Conservation (phyloP, 331 rosid genomes). For the Acacia pycnantha region DNA sequence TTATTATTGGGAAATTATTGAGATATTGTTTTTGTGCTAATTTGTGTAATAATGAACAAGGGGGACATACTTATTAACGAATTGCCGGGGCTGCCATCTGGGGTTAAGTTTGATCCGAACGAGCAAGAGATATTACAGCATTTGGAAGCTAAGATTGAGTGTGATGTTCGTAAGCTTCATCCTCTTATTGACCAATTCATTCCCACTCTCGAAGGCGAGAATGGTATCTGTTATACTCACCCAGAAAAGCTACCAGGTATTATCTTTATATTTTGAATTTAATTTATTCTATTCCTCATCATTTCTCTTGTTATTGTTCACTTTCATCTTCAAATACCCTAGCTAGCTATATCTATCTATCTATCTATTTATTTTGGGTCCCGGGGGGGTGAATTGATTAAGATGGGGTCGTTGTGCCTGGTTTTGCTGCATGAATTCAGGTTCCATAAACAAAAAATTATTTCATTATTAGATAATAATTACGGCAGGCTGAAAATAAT, state of each 20-base stretch:
- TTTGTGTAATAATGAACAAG: slow-evolving; percentile 19
- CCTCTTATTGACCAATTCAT: slow-evolving; percentile 88
- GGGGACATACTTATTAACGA: slow-evolving; percentile 57
- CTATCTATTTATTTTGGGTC: no score
- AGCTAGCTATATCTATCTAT: no score
- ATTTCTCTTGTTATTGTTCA: neutral
- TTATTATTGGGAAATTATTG: neutral
- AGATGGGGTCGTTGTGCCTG: slow-evolving; percentile 20
- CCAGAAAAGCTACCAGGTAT: slow-evolving; percentile 92
- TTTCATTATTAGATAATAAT: slow-evolving; percentile 3
- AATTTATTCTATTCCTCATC: neutral
- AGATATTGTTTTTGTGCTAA: neutral
- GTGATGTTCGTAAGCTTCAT: slow-evolving; percentile 66
- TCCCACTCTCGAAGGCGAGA: slow-evolving; percentile 79
- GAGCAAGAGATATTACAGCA: slow-evolving; percentile 83
- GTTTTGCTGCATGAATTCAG: slow-evolving; percentile 24
- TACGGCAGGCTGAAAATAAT: slow-evolving; percentile 13
- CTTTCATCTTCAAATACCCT: neutral
- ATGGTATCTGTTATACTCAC: slow-evolving; percentile 93
- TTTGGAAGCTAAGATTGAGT: slow-evolving; percentile 71
- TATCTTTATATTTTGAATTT: neutral
- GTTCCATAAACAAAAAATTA: neutral
- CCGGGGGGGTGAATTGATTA: neutral
- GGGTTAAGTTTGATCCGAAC: slow-evolving; percentile 92
- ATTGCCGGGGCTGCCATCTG: slow-evolving; percentile 83